These are phyloP conservation scores for Yamadazyma taylorii DNA, from an alignment of 1,139 yeast species.

Conservation along the genomic window DNA sequence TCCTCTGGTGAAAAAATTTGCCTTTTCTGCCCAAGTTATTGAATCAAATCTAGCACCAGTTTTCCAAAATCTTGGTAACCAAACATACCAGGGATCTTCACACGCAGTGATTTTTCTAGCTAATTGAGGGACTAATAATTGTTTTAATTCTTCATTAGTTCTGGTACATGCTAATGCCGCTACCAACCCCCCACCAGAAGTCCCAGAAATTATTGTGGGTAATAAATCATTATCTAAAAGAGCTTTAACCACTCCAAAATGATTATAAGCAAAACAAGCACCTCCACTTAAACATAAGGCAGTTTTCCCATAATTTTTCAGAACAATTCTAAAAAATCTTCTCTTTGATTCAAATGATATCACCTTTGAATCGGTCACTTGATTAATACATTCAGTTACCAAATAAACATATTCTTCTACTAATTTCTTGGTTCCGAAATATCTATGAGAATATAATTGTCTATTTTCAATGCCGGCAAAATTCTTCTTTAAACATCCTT, in stretches of 20 bases:
- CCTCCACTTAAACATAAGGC: slow-evolving; percentile 80
- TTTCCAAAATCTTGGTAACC: slow-evolving; percentile 64
- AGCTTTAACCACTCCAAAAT: slow-evolving; percentile 76
- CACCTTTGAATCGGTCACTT: slow-evolving; percentile 38
- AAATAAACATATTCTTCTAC: slow-evolving; percentile 58
- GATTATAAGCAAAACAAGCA: slow-evolving; percentile 76
- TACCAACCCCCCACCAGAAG: slow-evolving; percentile 81
- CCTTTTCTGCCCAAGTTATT: slow-evolving; percentile 69
- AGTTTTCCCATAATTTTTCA: slow-evolving; percentile 68
- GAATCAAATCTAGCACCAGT: slow-evolving; percentile 84
- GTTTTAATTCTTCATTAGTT: slow-evolving; percentile 62
- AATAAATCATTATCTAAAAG: slow-evolving; percentile 63
- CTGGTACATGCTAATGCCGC: slow-evolving; percentile 75
- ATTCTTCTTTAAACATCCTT: slow-evolving; percentile 68
- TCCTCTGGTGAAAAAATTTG: slow-evolving; percentile 70
- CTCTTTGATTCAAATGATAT: slow-evolving; percentile 45
- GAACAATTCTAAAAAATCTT: slow-evolving; percentile 56
- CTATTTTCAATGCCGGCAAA: slow-evolving; percentile 81
- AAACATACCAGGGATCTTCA: slow-evolving; percentile 60
- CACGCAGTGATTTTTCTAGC: slow-evolving; percentile 72
- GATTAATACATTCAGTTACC: slow-evolving; percentile 49
- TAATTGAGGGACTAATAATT: slow-evolving; percentile 59
- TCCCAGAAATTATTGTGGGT: slow-evolving; percentile 73
- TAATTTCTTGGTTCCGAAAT: slow-evolving; percentile 69
- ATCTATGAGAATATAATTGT: slow-evolving; percentile 68